These are phyloP conservation scores for Pythium plurisporium DNA, from an alignment of 352 stramenopile species.

Conservation along the genomic window DNA sequence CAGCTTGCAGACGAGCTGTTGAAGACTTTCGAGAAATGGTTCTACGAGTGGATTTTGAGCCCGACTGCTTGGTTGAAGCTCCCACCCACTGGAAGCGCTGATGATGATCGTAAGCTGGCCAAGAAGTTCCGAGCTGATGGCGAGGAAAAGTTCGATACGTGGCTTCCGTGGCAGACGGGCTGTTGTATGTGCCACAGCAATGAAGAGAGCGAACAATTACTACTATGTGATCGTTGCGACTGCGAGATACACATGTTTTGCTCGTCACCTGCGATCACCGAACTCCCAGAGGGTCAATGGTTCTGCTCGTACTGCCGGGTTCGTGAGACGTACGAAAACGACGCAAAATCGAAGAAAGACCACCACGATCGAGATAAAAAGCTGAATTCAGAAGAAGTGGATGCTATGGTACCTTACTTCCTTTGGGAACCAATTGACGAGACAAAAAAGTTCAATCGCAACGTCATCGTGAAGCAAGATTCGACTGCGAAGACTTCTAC, in stretches of 20 bases:
- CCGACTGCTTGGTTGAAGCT: constrained; percentile 81
- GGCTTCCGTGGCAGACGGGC: constrained; percentile 71
- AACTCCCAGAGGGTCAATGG: constrained; percentile 77
- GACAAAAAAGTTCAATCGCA: constrained; percentile 76
- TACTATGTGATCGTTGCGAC: constrained; percentile 86
- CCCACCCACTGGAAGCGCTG: constrained; percentile 34
- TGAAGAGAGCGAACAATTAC: constrained; percentile 66
- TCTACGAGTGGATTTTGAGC: constrained; percentile 82
- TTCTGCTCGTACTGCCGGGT: constrained; percentile 71
- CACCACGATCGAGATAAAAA: neutral
- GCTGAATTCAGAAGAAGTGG: neutral
- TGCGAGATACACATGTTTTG: constrained; percentile 87
- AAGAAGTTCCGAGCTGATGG: constrained; percentile 61
- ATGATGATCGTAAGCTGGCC: constrained; percentile 42
- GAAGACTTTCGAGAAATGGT: constrained; percentile 81
- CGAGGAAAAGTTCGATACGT: constrained; percentile 65
- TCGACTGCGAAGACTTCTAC: constrained; percentile 7
- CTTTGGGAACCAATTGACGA: constrained; percentile 38
- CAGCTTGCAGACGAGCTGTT: constrained; percentile 60
- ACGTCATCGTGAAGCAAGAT: constrained; percentile 24
- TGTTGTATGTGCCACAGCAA: constrained; percentile 77
- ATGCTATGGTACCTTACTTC: constrained; percentile 38
- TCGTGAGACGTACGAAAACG: constrained; percentile 37
- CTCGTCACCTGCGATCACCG: constrained; percentile 58
- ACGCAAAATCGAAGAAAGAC: constrained; percentile 10